Conservation (phyloP, 805 yeast genomes). For the Pichia heedii region DNA sequence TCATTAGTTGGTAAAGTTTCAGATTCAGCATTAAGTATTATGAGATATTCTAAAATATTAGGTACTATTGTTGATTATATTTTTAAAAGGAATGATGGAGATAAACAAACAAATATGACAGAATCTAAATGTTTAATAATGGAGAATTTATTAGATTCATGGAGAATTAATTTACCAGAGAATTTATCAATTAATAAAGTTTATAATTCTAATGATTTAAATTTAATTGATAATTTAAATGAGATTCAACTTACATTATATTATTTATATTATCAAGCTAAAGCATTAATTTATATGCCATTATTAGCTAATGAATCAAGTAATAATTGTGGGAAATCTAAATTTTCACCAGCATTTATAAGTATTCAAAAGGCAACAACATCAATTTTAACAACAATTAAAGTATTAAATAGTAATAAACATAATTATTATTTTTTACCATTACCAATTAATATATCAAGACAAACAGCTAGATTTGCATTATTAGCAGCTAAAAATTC, state of each 20-base stretch:
- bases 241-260: conserved; percentile 46
- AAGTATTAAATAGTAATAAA: conserved; percentile 32
- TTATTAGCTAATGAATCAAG: conserved; percentile 38
- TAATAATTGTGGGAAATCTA: conserved; percentile 16
- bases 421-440: conserved; percentile 39
- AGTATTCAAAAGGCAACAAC: conserved; percentile 64
- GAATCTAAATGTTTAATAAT: conserved; percentile 26
- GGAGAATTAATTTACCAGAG: conserved; percentile 65
- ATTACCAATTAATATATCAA: conserved; percentile 51
- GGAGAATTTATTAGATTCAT: conserved; percentile 67
- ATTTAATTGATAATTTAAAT: conserved; percentile 25
- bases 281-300: conserved; percentile 56
- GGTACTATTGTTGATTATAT: conserved; percentile 66
- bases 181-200: conserved; percentile 50
- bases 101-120: conserved; percentile 20
- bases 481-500: conserved; percentile 66
- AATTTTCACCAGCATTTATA: conserved; percentile 47
- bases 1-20: conserved; percentile 65
- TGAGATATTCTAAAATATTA: conserved; percentile 63
- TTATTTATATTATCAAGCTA: conserved; percentile 52
- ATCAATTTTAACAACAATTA: conserved; percentile 43
- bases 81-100: conserved; percentile 44
- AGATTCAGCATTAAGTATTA: conserved; percentile 50
- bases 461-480: conserved; percentile 56
- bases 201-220: conserved; percentile 46